Evolutionary conservation across 2,329 filamentous ascomycete genomes (phyloP).

Genomic region (Penicillium sp.): DNA sequence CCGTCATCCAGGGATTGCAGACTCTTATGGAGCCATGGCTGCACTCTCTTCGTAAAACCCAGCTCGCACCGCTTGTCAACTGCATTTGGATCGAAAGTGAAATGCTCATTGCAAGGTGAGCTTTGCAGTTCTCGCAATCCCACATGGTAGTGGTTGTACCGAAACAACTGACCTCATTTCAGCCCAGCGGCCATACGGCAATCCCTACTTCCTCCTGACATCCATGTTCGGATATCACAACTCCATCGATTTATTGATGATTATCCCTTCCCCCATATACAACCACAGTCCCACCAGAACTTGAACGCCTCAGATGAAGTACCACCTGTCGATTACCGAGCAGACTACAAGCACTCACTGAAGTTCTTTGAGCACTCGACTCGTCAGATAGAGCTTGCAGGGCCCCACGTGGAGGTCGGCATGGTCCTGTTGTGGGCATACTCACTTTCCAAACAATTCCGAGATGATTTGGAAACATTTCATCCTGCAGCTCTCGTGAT

Average conservation of each 20-base stretch:
- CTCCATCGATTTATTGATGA: slow-evolving; percentile 17
- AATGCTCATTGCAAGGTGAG: slow-evolving; percentile 15
- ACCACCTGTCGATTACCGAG: background rate
- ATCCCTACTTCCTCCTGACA: slow-evolving; percentile 18
- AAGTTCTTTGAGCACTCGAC: slow-evolving; percentile 7
- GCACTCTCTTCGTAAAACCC: slow-evolving; percentile 9
- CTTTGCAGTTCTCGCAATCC: background rate
- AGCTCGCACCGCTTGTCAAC: slow-evolving; percentile 18
- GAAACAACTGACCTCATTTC: background rate
- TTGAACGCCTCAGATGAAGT: background rate
- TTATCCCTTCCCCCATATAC: slow-evolving; percentile 10
- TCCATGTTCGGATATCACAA: slow-evolving; percentile 11
- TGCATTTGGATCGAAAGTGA: slow-evolving; percentile 14
- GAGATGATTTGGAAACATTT: slow-evolving; percentile 12
- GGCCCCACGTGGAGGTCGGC: slow-evolving; percentile 15
- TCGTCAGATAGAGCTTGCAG: slow-evolving; percentile 18
- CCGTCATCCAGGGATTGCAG: slow-evolving; percentile 19
- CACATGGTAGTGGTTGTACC: background rate
- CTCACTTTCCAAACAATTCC: slow-evolving; percentile 14
- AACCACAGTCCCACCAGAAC: background rate
- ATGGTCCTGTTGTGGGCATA: slow-evolving; percentile 22
- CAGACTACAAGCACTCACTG: slow-evolving; percentile 13
- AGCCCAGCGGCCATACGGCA: slow-evolving; percentile 11
- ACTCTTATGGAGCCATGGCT: slow-evolving; percentile 20
- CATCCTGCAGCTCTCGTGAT: slow-evolving; percentile 18